Base-by-base conservation (phyloP, 108 stramenopile species). In the Skeletonema marinoi region DNA sequence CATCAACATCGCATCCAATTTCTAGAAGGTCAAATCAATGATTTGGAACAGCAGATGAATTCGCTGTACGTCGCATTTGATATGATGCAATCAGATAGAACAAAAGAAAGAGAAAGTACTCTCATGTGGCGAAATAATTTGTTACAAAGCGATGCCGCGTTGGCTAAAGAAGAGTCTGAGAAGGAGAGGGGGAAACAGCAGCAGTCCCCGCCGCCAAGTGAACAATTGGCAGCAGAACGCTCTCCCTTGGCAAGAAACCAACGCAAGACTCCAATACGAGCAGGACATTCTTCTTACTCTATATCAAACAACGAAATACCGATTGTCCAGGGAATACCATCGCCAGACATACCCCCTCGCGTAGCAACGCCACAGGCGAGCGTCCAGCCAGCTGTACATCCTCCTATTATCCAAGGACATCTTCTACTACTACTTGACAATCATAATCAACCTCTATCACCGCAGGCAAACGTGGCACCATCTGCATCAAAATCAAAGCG, bases 21-120 rank as follows among this genome's bases (percentile, higher is more conserved):
- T 16, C 89, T 85, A 69, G 85, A 85, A 21, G 88, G 82, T 19
- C 89, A 87, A 59, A 83, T 91, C 35, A 56, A 64, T 12, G 93
- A 93, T 73, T 76, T 91, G 80, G 90, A 86, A 29, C 89, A 89
- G 42, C 93, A 93, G 71, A 58, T 90, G 33, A 77, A 69, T 48
- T 88, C 87, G n/a, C 66, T 93, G 38, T 90, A 91, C 60, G 79
- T 81, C 13, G 93, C 89, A 14, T 91, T 91, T 66, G 78, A 78
- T 1, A 66, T 93, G 19, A 60, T 90, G 44, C 87, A 88, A 36
- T 66, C 85, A 31, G 93, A 93, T 11, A 75, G 70, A 21, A 75
- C 17, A 13, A 74, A 75, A 29, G 81, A 82, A 48, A 65, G 74
- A 36, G 66, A 70, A 32, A 67, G 71, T 42, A 82, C 65, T 31